Conservation (phyloP, 2,329 filamentous ascomycete species). For the Beauveria pseudobassiana region DNA sequence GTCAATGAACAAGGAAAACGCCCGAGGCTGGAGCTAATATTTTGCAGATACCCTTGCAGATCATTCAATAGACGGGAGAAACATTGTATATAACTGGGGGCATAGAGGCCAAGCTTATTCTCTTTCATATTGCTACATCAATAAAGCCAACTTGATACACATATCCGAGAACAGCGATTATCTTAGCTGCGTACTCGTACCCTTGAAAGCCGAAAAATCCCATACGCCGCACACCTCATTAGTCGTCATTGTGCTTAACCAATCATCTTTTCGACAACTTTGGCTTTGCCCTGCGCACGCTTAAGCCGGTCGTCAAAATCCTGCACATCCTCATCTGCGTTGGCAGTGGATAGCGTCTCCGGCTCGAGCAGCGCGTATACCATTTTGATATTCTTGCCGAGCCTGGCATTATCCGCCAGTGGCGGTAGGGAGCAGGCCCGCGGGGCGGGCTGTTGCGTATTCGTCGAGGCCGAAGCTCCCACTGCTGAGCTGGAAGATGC, state of each 20-base stretch:
- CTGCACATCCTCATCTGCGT: constrained; percentile 80
- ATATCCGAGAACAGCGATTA: not conserved
- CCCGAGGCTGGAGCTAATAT: constrained; percentile 14
- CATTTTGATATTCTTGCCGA: constrained; percentile 68
- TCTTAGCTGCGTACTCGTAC: not conserved
- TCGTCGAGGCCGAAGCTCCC: not conserved
- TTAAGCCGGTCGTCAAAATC: constrained; percentile 88
- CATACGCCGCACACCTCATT: constrained; percentile 11
- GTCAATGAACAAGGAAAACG: fast-evolving
- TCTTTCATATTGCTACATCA: constrained; percentile 3
- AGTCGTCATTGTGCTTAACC: constrained; percentile 25
- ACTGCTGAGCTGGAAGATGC: not conserved
- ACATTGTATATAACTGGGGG: constrained; percentile 16
- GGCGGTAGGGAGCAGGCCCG: constrained; percentile 25
- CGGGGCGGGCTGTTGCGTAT: not conserved
- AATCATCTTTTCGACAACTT: constrained; percentile 70
- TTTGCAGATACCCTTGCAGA: constrained; percentile 54
- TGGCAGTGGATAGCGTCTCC: constrained; percentile 67
- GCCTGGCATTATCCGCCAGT: constrained; percentile 52
- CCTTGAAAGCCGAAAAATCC: not conserved
- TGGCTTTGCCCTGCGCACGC: constrained; percentile 73
- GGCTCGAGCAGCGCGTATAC: constrained; percentile 75
- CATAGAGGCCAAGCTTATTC: constrained; percentile 11
- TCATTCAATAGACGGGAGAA: constrained; percentile 42
- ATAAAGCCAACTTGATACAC: not conserved